Conservation (phyloP, 2,329 filamentous ascomycete genomes). For the Stemphylium vesicarium region DNA sequence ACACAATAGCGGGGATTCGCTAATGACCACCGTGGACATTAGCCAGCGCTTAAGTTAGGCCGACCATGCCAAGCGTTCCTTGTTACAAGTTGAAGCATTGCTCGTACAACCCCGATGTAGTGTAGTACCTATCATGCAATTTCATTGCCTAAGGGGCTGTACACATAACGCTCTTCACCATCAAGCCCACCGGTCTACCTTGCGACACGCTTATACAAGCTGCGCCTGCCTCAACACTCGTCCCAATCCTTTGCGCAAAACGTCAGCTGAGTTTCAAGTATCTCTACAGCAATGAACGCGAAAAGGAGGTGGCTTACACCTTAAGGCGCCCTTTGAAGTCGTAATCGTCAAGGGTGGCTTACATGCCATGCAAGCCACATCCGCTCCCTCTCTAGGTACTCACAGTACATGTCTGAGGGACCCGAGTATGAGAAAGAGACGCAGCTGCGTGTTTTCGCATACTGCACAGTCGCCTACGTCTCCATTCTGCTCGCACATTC, state of each 20-base stretch:
- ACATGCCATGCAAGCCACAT: conserved; percentile 11
- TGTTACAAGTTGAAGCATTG: background rate
- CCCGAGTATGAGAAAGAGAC: background rate
- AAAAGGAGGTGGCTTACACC: conserved; percentile 1
- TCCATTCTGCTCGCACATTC: conserved; percentile 7
- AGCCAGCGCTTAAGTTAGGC: background rate
- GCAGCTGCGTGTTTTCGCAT: conserved; percentile 1
- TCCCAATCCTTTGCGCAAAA: background rate
- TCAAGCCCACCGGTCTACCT: background rate
- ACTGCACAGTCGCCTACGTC: conserved; percentile 8
- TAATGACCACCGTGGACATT: background rate
- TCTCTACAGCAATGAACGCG: background rate
- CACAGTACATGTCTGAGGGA: background rate
- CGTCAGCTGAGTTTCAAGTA: background rate
- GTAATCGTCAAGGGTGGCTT: background rate
- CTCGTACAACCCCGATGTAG: background rate
- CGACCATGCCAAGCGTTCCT: background rate
- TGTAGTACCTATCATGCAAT: conserved; percentile 2
- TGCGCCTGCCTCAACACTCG: background rate
- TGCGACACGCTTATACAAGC: background rate
- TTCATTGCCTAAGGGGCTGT: background rate
- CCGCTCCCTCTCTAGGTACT: background rate
- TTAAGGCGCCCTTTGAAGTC: background rate
- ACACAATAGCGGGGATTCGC: too few relatives aligned
- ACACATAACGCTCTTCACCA: background rate